phyloP scores from a whole-genome alignment of 331 rosid species.

The Stylosanthes scabra region DNA sequence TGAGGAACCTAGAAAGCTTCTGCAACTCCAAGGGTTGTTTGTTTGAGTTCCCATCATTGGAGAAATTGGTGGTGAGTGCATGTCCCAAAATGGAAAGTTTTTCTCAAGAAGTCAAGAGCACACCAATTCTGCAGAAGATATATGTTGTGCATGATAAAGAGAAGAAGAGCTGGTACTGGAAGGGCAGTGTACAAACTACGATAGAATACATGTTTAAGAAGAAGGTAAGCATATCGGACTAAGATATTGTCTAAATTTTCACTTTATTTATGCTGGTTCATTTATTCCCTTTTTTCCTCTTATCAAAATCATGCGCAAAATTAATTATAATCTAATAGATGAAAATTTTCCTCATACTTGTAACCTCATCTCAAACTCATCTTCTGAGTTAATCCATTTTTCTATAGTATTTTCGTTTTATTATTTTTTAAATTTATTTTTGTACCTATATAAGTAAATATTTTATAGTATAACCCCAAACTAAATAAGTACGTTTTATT shows the following conservation, averaged over 20 bases:
- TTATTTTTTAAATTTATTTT: too few relatives aligned
- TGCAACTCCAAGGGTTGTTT: background rate
- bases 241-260: background rate
- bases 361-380: too few relatives aligned
- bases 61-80: conserved; percentile 28
- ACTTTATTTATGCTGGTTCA: background rate
- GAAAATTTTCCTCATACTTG: too few relatives aligned
- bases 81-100: conserved; percentile 24
- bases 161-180: conserved; percentile 15
- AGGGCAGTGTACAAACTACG: conserved; percentile 16
- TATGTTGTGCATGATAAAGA: background rate
- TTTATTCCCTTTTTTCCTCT: background rate
- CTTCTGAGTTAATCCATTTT: too few relatives aligned
- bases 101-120: background rate
- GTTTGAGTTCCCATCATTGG: conserved; percentile 32
- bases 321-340: too few relatives aligned
- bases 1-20: conserved; percentile 26
- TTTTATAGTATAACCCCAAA: too few relatives aligned
- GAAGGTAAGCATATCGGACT: background rate
- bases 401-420: too few relatives aligned
- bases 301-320: too few relatives aligned
- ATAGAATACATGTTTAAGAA: background rate
- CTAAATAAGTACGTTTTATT: too few relatives aligned
- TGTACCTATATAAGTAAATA: too few relatives aligned
- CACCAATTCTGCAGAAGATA: background rate